Evolutionary conservation across 106 monocot genomes (phyloP), one percentile per base, ranked within the genome.

Genomic region (Acorus gramineus): DNA sequence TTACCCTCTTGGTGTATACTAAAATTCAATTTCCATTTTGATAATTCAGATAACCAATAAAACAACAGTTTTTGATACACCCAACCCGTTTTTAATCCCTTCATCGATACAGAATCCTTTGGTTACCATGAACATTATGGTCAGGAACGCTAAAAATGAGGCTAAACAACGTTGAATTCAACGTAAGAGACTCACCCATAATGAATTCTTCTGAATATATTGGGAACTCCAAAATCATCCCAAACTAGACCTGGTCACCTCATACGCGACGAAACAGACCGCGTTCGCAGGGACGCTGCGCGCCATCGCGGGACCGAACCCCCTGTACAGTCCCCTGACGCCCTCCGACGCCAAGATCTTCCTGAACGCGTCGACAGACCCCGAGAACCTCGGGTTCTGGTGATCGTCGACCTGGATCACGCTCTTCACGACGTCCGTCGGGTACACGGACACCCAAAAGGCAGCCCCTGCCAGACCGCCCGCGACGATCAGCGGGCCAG

Each of bases 281-380:
- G 82, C 86, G 72, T 90, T 95, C 42, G 93, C 93, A 2, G 89
- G 93, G 14, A 94, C 79, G 57, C 89, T 94, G 49, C 94, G 84
- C 46, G 71, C 81, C 94, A 94, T 90, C 45, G 94, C 94, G 2
- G 89, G 94, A 8, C 94, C 89, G 9, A 94, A 94, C 0, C 94
- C 94, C 70, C 58, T 89, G 73, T 95, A 95, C n/a, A 95, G 79
- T 4, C 90, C 90, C 75, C 86, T 95, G 49, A 76, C 63, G 5
- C 94, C 89, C 46, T 95, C 94, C 4, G 86, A 63, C 2, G 86
- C 82, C 6, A 84, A 62, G 8, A 95, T 95, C 78, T 87, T 95
- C 73, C 66, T 80, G 59, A 86, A 86, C 49, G 90, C 94, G 65
- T 85, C 75, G 4, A 80, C 53, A 0, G 90, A 82, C 2, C 90